A percentile compares a stretch with the other conserved stretches of the same genome.
Evolutionary conservation across 305 asterid genomes (phyloP).

Genomic region (Coffea humblotiana): DNA sequence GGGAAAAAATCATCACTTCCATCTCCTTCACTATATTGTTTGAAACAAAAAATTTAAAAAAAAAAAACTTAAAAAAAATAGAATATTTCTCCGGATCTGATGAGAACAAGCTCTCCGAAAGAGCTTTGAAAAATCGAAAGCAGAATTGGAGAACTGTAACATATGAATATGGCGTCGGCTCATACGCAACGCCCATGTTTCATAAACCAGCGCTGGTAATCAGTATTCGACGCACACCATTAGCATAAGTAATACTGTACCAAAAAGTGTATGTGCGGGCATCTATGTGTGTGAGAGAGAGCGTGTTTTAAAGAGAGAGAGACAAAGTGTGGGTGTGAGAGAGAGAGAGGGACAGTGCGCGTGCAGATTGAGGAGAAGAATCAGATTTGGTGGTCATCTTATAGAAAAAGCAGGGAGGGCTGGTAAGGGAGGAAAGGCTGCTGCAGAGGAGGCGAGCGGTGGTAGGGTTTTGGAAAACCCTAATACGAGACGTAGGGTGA

Average conservation of each 20-base stretch:
- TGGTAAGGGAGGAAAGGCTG: not conserved
- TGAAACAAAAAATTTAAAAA: not conserved
- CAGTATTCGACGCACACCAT: conserved; percentile 37
- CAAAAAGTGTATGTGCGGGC: too few relatives aligned
- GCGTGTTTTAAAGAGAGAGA: too few relatives aligned
- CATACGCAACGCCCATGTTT: conserved; percentile 38
- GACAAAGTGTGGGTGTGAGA: too few relatives aligned
- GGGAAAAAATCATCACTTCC: conserved; percentile 80
- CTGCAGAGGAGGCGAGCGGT: too few relatives aligned
- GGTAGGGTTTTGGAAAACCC: not conserved
- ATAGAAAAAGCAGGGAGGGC: not conserved
- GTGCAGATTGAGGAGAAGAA: not conserved
- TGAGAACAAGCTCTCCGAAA: conserved; percentile 6
- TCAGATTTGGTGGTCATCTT: not conserved
- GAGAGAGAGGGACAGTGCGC: not conserved
- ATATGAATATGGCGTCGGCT: conserved; percentile 31
- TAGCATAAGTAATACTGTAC: too few relatives aligned
- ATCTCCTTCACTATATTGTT: conserved; percentile 25
- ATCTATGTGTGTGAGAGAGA: not conserved
- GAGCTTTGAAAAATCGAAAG: conserved; percentile 4
- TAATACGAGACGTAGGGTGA: not conserved
- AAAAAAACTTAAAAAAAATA: not conserved
- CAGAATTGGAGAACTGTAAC: conserved; percentile 18
- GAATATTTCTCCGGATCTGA: conserved; percentile 28
- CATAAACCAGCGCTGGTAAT: conserved; percentile 35